A percentile compares a stretch with the other conserved stretches of the same genome.
phyloP scores from a whole-genome alignment of 2,329 filamentous ascomycete species.

The Scolecobasidium constrictum region DNA sequence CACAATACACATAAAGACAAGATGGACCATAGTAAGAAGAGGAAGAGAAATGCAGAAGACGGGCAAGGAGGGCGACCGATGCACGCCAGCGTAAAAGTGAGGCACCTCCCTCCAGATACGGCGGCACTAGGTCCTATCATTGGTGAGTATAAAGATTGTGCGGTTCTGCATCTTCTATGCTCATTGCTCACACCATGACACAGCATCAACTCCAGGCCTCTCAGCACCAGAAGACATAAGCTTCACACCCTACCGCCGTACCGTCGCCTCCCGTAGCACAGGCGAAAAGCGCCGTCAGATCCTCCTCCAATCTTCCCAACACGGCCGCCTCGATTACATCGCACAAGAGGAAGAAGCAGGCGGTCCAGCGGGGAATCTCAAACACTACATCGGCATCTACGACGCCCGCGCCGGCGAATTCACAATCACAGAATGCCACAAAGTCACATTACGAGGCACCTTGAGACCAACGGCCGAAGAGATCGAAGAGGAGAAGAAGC shows the following conservation, averaged over 20 bases:
- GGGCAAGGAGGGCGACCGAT: background rate
- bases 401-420: constrained; percentile 43
- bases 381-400: constrained; percentile 51
- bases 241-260: constrained; percentile 39
- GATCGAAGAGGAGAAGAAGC: constrained; percentile 15
- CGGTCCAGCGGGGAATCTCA: constrained; percentile 37
- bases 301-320: constrained; percentile 49
- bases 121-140: background rate
- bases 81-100: background rate
- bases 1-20: too few relatives aligned
- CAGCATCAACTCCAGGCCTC: constrained; percentile 24
- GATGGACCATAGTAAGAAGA: too few relatives aligned
- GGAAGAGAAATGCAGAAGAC: too few relatives aligned
- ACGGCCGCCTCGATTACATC: constrained; percentile 49
- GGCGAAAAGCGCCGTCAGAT: background rate
- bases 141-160: background rate
- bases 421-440: constrained; percentile 43
- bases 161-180: too few relatives aligned
- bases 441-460: constrained; percentile 43
- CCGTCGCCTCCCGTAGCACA: constrained; percentile 1
- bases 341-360: constrained; percentile 39
- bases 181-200: too few relatives aligned
- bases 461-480: constrained; percentile 31
- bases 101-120: background rate
- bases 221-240: constrained; percentile 28